A percentile compares a stretch with the other conserved stretches of the same genome.
These are phyloP conservation scores for Flaveria sonorensis DNA, from an alignment of 129 eudicot species.

Conservation along the genomic window DNA sequence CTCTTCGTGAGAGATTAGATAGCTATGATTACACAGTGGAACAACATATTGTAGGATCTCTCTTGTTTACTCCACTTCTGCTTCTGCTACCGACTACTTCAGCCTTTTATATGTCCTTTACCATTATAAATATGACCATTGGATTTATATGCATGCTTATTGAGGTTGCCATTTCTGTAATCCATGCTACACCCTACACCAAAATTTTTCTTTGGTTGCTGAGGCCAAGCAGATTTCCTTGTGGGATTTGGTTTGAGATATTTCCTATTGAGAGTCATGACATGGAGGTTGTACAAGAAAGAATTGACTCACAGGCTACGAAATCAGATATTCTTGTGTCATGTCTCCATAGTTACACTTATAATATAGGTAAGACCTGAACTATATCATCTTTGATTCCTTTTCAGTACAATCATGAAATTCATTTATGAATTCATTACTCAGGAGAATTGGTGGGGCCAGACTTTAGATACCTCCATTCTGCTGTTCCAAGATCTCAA, in stretches of 20 bases:
- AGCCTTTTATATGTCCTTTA: constrained; percentile 84
- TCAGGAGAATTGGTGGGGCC: constrained; percentile 77
- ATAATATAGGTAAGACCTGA: constrained; percentile 52
- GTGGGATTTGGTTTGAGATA: constrained; percentile 83
- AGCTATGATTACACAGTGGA: constrained; percentile 92
- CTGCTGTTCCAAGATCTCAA: constrained; percentile 57
- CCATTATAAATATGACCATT: constrained; percentile 61
- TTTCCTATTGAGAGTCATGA: constrained; percentile 34
- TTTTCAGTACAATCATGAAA: constrained; percentile 4
- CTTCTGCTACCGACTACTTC: constrained; percentile 92
- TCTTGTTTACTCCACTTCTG: constrained; percentile 80
- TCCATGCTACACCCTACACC: constrained; percentile 88
- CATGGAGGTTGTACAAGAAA: constrained; percentile 31
- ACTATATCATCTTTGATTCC: constrained; percentile 2
- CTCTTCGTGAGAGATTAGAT: constrained; percentile 90
- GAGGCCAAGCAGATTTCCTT: constrained; percentile 73
- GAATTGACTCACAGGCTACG: constrained; percentile 17
- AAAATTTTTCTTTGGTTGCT: constrained; percentile 72
- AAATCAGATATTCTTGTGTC: constrained; percentile 53
- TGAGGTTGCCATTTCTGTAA: constrained; percentile 57
- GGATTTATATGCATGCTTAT: constrained; percentile 48
- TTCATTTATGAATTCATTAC: constrained; percentile 9
- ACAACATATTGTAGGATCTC: constrained; percentile 92
- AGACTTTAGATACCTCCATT: constrained; percentile 53
- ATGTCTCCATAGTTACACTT: constrained; percentile 63